These are phyloP conservation scores for Isabelozyma heimii DNA, from an alignment of 805 yeast species.

Conservation along the genomic window DNA sequence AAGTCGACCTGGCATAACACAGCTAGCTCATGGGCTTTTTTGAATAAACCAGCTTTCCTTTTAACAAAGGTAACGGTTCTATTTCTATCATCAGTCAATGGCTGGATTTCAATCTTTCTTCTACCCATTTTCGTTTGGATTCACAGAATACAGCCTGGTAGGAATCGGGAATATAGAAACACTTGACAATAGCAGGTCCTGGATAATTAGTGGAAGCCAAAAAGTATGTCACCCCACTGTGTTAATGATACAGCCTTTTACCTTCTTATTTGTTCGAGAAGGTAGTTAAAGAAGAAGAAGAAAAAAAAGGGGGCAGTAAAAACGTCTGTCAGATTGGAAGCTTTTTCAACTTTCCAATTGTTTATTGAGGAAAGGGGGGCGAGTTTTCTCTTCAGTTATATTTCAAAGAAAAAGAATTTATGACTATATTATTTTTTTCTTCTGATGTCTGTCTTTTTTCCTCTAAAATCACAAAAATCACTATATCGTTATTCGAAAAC, in stretches of 20 bases:
- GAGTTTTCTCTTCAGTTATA: neutral
- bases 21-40: constrained; percentile 81
- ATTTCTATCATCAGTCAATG: constrained; percentile 86
- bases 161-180: neutral
- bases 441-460: neutral
- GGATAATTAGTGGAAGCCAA: too few relatives aligned
- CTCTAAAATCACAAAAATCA: neutral
- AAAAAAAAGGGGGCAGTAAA: too few relatives aligned
- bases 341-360: too few relatives aligned
- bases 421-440: too few relatives aligned
- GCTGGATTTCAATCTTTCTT: constrained; percentile 91
- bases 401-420: neutral
- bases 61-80: constrained; percentile 85
- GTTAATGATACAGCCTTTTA: too few relatives aligned
- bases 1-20: constrained; percentile 91
- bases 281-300: too few relatives aligned
- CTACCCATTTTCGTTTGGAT: constrained; percentile 71
- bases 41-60: constrained; percentile 90
- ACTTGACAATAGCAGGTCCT: too few relatives aligned
- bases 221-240: too few relatives aligned
- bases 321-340: too few relatives aligned
- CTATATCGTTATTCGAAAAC: neutral
- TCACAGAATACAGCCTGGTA: too few relatives aligned
- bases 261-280: too few relatives aligned
- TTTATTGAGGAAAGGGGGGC: too few relatives aligned